phyloP scores from a whole-genome alignment of 208 protist genomes.

The Wallacemonas sp. region DNA sequence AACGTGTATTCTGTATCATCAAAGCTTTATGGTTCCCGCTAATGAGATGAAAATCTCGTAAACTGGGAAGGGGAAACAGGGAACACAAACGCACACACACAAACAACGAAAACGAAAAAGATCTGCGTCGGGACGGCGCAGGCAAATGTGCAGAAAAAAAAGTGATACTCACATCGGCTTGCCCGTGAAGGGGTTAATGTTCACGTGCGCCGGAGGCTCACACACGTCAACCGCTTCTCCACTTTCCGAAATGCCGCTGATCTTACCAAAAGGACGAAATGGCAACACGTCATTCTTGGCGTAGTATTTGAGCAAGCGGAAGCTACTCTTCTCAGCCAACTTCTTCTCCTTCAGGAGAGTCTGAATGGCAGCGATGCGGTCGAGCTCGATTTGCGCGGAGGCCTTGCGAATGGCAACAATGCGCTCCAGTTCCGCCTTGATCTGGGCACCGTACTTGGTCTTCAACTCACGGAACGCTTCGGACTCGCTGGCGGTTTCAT shows the following conservation, averaged over 20 bases:
- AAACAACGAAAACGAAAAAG: conserved; percentile 13
- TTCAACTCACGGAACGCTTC: conserved; percentile 53
- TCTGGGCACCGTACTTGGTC: conserved; percentile 35
- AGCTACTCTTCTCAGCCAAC: conserved; percentile 74
- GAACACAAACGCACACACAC: too few species aligned
- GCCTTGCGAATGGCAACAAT: conserved; percentile 59
- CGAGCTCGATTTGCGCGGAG: conserved; percentile 51
- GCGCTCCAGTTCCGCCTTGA: conserved; percentile 63
- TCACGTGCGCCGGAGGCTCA: conserved; percentile 72
- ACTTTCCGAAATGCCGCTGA: conserved; percentile 87
- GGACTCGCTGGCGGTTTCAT: conserved; percentile 58
- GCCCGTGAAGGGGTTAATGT: conserved; percentile 76
- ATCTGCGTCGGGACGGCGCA: too few species aligned
- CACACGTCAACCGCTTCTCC: conserved; percentile 80
- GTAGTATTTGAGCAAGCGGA: conserved; percentile 88
- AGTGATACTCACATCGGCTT: conserved; percentile 34
- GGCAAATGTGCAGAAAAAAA: too few species aligned
- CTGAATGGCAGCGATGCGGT: conserved; percentile 52
- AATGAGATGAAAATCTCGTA: too few species aligned
- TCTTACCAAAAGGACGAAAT: conserved; percentile 85
- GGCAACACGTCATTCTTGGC: conserved; percentile 74
- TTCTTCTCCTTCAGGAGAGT: conserved; percentile 47
- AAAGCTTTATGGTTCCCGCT: too few species aligned
- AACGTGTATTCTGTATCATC: too few species aligned
- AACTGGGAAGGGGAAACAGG: too few species aligned